Evolutionary conservation across 2,329 filamentous ascomycete species (phyloP).

Genomic region (Fusarium sp.): DNA sequence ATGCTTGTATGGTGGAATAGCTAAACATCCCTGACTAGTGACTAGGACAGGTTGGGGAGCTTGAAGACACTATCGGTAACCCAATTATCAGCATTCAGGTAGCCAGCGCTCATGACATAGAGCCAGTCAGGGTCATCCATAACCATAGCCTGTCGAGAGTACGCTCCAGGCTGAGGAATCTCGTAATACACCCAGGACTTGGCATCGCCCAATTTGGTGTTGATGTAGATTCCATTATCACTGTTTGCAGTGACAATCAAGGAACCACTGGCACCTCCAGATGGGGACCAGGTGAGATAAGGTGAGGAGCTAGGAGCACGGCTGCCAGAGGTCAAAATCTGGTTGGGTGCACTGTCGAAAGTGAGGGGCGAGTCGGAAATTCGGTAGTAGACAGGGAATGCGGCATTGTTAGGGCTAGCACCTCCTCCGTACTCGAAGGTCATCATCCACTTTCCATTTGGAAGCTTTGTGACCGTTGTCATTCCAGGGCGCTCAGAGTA

Average conservation of each 20-base stretch:
- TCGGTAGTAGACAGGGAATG: constrained; percentile 22
- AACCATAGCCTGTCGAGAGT: constrained; percentile 24
- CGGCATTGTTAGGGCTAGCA: accelerated
- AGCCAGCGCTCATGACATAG: constrained; percentile 18
- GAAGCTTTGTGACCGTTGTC: constrained; percentile 23
- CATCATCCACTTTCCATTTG: constrained; percentile 29
- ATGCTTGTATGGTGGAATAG: no score
- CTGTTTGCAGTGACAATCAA: constrained; percentile 21
- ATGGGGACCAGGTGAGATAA: constrained; percentile 14
- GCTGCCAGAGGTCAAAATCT: constrained; percentile 1
- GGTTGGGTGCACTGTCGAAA: background rate
- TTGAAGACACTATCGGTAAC: constrained; percentile 25
- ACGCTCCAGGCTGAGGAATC: constrained; percentile 18
- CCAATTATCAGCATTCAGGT: constrained; percentile 8
- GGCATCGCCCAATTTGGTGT: constrained; percentile 18
- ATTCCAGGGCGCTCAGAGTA: constrained; percentile 24
- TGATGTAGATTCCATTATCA: constrained; percentile 17
- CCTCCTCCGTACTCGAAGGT: constrained; percentile 28
- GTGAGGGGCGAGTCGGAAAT: constrained; percentile 26
- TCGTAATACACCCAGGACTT: constrained; percentile 24
- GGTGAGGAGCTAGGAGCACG: constrained; percentile 8
- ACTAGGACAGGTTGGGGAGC: constrained; percentile 4
- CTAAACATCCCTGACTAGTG: background rate
- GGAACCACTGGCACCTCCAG: background rate
- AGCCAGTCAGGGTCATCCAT: constrained; percentile 24